Percentiles rank a stretch among this genome's conserved stretches.
These are phyloP conservation scores for Helianthus annuus DNA, from an alignment of 129 eudicot genomes.

Conservation along the genomic window HanXRQr2.0-SUNRISE NC_035445.2:96506201-96506700, in stretches of 20 bases:
- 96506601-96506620: constrained; percentile 54
- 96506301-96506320: constrained; percentile 52
- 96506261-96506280: constrained; percentile 86
- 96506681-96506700: constrained; percentile 53
- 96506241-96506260: constrained; percentile 61
- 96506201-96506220: constrained; percentile 70
- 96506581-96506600: constrained; percentile 45
- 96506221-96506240: constrained; percentile 58
- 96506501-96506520: constrained; percentile 89
- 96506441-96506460: constrained; percentile 90
- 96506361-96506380: constrained; percentile 72
- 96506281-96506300: constrained; percentile 51
- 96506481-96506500: constrained; percentile 69
- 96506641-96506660: constrained; percentile 30
- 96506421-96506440: constrained; percentile 91
- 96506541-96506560: constrained; percentile 90
- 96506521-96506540: constrained; percentile 84
- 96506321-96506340: constrained; percentile 49
- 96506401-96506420: constrained; percentile 85
- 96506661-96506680: constrained; percentile 46
- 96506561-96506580: constrained; percentile 86
- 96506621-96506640: constrained; percentile 48
- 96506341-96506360: constrained; percentile 72
- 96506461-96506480: constrained; percentile 90
- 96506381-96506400: constrained; percentile 87